Evolutionary conservation across 2,329 filamentous ascomycete species (phyloP).

Genomic region (Ophiostoma australiae): DNA sequence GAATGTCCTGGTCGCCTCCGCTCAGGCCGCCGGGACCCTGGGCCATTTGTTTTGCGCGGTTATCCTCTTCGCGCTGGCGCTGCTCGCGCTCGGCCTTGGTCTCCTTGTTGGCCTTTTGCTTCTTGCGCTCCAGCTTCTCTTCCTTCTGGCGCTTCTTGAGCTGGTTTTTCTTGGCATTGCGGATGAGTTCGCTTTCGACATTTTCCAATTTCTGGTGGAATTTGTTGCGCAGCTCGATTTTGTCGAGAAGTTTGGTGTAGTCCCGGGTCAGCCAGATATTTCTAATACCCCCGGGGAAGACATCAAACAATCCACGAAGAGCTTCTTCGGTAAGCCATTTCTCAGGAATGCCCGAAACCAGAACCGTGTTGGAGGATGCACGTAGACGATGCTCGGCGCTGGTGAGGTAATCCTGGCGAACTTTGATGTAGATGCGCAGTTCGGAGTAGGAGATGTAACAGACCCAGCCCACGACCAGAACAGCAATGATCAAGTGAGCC

Average conservation of each 20-base stretch:
- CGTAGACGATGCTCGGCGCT: slow-evolving; percentile 89
- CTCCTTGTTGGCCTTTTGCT: slow-evolving; percentile 44
- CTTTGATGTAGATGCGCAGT: slow-evolving; percentile 79
- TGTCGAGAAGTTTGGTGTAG: slow-evolving; percentile 74
- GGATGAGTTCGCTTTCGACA: slow-evolving; percentile 81
- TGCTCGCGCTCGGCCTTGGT: slow-evolving; percentile 48
- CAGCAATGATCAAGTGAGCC: slow-evolving; percentile 76
- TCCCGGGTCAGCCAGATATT: slow-evolving; percentile 97
- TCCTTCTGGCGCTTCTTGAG: slow-evolving; percentile 61
- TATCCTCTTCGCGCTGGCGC: slow-evolving; percentile 46
- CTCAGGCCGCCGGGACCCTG: slow-evolving; percentile 46
- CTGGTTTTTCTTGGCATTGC: slow-evolving; percentile 71
- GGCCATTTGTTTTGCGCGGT: slow-evolving; percentile 48
- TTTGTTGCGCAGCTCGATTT: slow-evolving; percentile 69
- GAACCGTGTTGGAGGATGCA: slow-evolving; percentile 90
- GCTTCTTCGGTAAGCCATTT: slow-evolving; percentile 87
- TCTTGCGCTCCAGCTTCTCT: slow-evolving; percentile 59
- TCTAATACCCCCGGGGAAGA: slow-evolving; percentile 89
- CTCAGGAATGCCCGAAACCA: slow-evolving; percentile 82
- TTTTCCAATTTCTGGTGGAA: slow-evolving; percentile 68
- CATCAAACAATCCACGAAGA: slow-evolving; percentile 80
- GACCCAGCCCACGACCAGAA: slow-evolving; percentile 75
- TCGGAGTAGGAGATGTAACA: slow-evolving; percentile 85
- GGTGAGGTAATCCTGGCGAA: slow-evolving; percentile 90
- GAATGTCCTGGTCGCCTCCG: slow-evolving; percentile 50